phyloP scores from a whole-genome alignment of 1,139 yeast genomes.

The Saccharomyces pastorianus region DNA sequence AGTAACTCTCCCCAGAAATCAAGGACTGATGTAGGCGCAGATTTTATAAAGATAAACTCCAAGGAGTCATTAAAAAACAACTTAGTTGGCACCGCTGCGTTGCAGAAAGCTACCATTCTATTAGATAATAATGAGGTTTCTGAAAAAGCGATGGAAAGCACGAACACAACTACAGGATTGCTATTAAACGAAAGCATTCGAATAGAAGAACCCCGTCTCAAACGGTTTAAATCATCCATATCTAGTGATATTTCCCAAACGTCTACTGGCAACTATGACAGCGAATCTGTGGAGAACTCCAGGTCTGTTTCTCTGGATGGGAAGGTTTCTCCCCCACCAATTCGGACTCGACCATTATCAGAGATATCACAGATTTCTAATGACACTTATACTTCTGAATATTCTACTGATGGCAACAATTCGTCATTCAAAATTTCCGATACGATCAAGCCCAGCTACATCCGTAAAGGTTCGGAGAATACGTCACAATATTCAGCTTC shows the following conservation, averaged over 20 bases:
- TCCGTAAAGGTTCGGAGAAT: conserved; percentile 11
- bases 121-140: not conserved
- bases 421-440: conserved; percentile 20
- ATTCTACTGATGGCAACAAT: conserved; percentile 31
- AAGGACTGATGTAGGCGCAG: not conserved
- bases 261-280: conserved; percentile 19
- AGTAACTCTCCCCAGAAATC: not conserved
- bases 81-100: not conserved
- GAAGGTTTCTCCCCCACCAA: conserved; percentile 11
- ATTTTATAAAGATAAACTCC: not conserved
- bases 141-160: conserved; percentile 2
- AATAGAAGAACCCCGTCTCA: conserved; percentile 14
- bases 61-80: conserved; percentile 1
- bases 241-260: conserved; percentile 25
- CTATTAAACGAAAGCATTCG: not conserved
- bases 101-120: too few relatives aligned
- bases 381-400: conserved; percentile 39
- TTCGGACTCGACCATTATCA: conserved; percentile 51
- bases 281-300: conserved; percentile 13
- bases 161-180: not conserved
- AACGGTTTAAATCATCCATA: conserved; percentile 23
- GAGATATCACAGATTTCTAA: conserved; percentile 60
- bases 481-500: conserved; percentile 15
- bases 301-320: conserved; percentile 10
- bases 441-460: conserved; percentile 9